Evolutionary conservation across 169 alveolate genomes (phyloP), one percentile per base, ranked within the genome.

Genomic region (Cryptosporidium ubiquitum): DNA sequence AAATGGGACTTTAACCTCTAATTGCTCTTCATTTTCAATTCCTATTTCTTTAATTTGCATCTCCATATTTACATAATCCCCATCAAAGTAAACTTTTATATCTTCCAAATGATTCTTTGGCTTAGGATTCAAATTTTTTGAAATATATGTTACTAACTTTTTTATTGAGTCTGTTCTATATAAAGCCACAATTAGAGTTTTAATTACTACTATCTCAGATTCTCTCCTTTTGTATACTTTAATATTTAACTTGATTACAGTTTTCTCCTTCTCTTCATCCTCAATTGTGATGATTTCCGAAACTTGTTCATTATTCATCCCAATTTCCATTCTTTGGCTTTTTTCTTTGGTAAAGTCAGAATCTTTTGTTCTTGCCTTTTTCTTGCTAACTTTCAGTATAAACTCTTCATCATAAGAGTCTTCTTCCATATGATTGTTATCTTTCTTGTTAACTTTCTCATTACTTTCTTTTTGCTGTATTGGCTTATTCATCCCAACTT

Each of bases 1-100:
- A 79, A 58, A 79, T 18, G 89, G 89, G 26, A 79, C 66, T 14
- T 79, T 79, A 23, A 79, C 49, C 14, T 79, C 89, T n/a, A 79
- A 33, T 40, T 79, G 89, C 39, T 79, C 89, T 9, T 79, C 75
- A 47, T 79, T 68, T 3, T 79, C 89, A 64, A 61, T 39, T 31
- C 75, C 89, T 61, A 79, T 79, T 18, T 58, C 73, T 29, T 61
- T 44, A 7, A 79, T 26, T 3, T 10, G 6, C 40, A 58, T 44
- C 5, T 39, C 47, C 47, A 57, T 23, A 23, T 47, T 47, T 60
- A 79, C 39, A 29, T 10, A 33, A 18, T 79, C 89, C 5, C 89
- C 89, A 31, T 79, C 89, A 40, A 79, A 79, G 58, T 42, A 79
- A 2, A 79, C 68, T 40, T 79, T 79, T 7, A 79, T 79, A 6